Evolutionary conservation across 768 basidiomycete species (phyloP).

Genomic region (Kwoniella sp.): DNA sequence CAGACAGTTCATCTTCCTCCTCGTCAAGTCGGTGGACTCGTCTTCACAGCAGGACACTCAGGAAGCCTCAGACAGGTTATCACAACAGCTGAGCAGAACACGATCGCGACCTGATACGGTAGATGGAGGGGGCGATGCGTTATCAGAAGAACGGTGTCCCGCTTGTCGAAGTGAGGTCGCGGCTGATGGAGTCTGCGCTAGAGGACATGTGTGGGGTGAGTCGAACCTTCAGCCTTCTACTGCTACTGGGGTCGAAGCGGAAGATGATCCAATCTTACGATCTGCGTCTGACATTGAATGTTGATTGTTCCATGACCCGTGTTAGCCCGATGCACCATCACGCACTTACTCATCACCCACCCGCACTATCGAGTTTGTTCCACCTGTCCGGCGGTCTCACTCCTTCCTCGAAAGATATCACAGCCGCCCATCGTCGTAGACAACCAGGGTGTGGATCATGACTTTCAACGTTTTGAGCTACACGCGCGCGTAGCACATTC

Average conservation of each 20-base stretch:
- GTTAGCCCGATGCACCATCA: slow-evolving; percentile 45
- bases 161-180: slow-evolving; percentile 19
- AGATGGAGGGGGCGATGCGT: neutral
- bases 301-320: slow-evolving; percentile 1
- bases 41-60: neutral
- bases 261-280: too few relatives aligned
- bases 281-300: too few relatives aligned
- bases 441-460: slow-evolving; percentile 21
- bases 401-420: slow-evolving; percentile 24
- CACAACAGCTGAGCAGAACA: neutral
- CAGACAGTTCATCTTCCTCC: slow-evolving; percentile 14
- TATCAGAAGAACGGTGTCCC: slow-evolving; percentile 19
- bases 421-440: slow-evolving; percentile 25
- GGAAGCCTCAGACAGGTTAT: neutral
- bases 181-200: slow-evolving; percentile 21
- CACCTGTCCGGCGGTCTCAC: slow-evolving; percentile 40
- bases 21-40: slow-evolving; percentile 7
- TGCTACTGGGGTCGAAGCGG: neutral
- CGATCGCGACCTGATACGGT: neutral
- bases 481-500: neutral
- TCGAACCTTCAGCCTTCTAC: neutral
- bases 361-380: slow-evolving; percentile 44
- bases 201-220: slow-evolving; percentile 49
- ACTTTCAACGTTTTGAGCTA: slow-evolving; percentile 22
- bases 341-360: slow-evolving; percentile 36